These are phyloP conservation scores for Lanmaoa pseudosensibilis DNA, from an alignment of 768 basidiomycete genomes.

Conservation along the genomic window DNA sequence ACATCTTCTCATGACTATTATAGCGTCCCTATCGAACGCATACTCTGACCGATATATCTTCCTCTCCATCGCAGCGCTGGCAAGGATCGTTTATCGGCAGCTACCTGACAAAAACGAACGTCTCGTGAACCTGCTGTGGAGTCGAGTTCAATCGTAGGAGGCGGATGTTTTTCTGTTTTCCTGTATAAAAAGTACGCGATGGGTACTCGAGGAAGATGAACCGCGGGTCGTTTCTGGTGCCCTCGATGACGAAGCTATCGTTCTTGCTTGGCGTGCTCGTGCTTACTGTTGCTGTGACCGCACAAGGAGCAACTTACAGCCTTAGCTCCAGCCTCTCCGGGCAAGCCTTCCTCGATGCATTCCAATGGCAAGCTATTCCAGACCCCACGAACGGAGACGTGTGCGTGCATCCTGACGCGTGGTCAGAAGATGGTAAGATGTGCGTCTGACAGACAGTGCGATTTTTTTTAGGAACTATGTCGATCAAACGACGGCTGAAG, in stretches of 20 bases:
- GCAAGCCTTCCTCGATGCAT: constrained; percentile 44
- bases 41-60: not conserved
- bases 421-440: not conserved
- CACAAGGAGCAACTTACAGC: constrained; percentile 13
- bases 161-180: not conserved
- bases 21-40: not conserved
- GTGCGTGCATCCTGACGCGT: constrained; percentile 3
- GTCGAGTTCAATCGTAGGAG: not conserved
- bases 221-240: not conserved
- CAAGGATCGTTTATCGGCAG: not conserved
- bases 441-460: not conserved
- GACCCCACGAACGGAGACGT: constrained; percentile 34
- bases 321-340: constrained; percentile 46
- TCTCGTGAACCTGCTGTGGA: not conserved
- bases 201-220: not conserved
- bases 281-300: not conserved
- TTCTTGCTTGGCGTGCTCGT: not conserved
- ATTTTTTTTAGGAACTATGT: constrained; percentile 41
- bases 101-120: not conserved
- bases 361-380: constrained; percentile 22
- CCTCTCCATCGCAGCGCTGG: not conserved
- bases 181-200: not conserved
- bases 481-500: constrained; percentile 45
- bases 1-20: not conserved
- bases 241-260: not conserved